Evolutionary conservation across 176 grass and related monocot species (phyloP).

Genomic region (Phoenix dactylifera): DNA sequence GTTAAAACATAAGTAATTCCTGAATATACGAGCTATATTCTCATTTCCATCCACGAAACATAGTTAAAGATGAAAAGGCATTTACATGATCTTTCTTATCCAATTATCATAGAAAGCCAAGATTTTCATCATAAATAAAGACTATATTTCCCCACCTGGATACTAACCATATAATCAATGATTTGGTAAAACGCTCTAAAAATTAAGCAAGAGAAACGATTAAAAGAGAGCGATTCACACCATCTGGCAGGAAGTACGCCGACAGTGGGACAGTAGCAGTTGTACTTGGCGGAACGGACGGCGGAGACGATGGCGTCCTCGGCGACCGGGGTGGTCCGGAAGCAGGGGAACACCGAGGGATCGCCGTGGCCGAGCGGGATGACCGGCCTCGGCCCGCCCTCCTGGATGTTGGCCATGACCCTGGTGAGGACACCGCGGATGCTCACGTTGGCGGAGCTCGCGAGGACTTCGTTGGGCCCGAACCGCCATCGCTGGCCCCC

Average conservation of each 20-base stretch:
- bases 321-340: constrained; percentile 44
- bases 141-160: too few relatives aligned
- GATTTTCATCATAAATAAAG: too few relatives aligned
- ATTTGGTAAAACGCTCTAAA: too few relatives aligned
- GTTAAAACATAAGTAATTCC: too few relatives aligned
- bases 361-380: constrained; percentile 51
- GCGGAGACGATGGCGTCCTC: constrained; percentile 62
- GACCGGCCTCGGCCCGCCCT: constrained; percentile 26
- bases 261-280: constrained; percentile 34
- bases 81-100: too few relatives aligned
- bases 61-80: too few relatives aligned
- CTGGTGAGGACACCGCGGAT: constrained; percentile 37
- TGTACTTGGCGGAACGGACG: constrained; percentile 39
- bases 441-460: constrained; percentile 21
- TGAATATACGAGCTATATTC: too few relatives aligned
- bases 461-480: constrained; percentile 16
- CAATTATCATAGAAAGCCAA: too few relatives aligned
- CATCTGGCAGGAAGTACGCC: constrained; percentile 37
- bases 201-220: too few relatives aligned
- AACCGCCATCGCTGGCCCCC: constrained; percentile 37
- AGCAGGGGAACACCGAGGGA: constrained; percentile 55
- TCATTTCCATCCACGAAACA: too few relatives aligned
- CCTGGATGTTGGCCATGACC: constrained; percentile 27
- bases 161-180: too few relatives aligned
- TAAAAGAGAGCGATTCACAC: constrained; percentile 6